Evolutionary conservation across 2,329 filamentous ascomycete genomes (phyloP), one percentile per base, ranked within the genome.

Genomic region (Botrytis medusae): DNA sequence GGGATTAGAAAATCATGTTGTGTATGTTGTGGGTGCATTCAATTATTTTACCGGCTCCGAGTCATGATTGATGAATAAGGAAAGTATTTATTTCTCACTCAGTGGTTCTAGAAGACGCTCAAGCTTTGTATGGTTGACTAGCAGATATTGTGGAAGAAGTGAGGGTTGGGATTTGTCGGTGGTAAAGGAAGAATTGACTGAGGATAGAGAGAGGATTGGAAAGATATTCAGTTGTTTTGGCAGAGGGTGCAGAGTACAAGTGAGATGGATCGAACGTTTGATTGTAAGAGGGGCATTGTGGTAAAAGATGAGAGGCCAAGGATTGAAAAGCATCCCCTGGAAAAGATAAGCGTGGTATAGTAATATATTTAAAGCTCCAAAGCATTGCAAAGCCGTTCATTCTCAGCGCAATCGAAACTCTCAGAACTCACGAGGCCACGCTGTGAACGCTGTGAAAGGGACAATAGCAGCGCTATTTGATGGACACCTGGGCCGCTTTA

Each of bases 191-290:
- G 78, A 86, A 34, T 89, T 88, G 86, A 84, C 82, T 57, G 73
- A 85, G 34, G 81, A 83, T 0, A 77, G 81, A 63, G 82, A 81
- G 88, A 77, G 79, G 78, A 3, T 83, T 91, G 78, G 84, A 84
- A 76, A 91, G 88, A 81, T 92, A 92, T 80, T 83, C 87, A 34
- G 82, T 87, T 74, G 86, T 90, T 0, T 92, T 92, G 83, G 88
- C 85, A 1, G 82, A 86, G 72, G 88, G 88, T 0, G 82, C 80
- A 12, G 90, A 90, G 0, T 86, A 91, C 8, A 85, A 84, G 57
- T 92, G 90, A 90, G 84, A 86, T 84, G 78, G 79, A 83, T 16
- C 78, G 78, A 74, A 91, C 88, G 12, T 83, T 88, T 75, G 92
- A 91, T 80, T 74, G 77, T 4, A 77, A 85, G 79, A 81, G 85